Base-by-base conservation (phyloP, 1,284 basidiomycete species). In the Cryptococcus jaspeensis region DNA sequence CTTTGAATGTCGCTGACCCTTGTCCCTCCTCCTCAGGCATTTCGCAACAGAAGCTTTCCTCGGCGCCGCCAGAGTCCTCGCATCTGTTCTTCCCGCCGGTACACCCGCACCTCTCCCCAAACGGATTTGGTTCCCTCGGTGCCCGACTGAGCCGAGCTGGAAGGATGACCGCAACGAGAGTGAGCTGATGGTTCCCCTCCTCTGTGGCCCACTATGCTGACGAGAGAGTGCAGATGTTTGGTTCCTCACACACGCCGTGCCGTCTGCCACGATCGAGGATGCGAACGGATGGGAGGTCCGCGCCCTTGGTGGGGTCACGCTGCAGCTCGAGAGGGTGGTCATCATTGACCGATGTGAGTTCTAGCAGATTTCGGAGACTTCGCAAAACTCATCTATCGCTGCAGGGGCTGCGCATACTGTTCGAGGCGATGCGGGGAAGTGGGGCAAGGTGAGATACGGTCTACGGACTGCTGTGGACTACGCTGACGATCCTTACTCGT, bases 281-380 rank as follows among this genome's bases (percentile, higher is more conserved):
- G 54, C 58, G 35, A 59, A 50, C 35, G 64, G 60, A 12, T 76
- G 68, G 67, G 52, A 60, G 9, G 68, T 70, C 46, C 55, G 69
- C 15, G 62, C 63, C 5, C 50, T 49, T 0, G 59, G 60, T 9
- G 72, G 69, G n/a, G 43, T 72, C 18, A 54, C 64, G 0, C 56
- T 70, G n/a, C 48, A 75, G 5, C 63, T 76, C 15, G 75, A 77
- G 42, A 63, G 62, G 35, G 66, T 69, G 7, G 71, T 77, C 16
- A 70, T 77, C 36, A 65, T 77, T 8, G 75, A 77, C 56, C 65
- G 75, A 35, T 65, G 75, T 72, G 42, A 55, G 71, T 66, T 16
- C 12, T 1, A 28, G 6, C 37, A 49, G 40, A 23, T 3, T 44
- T 25, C 16, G 15, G 45, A 28, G n/a, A 9, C 4, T 13, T 39